phyloP scores from a whole-genome alignment of 768 basidiomycete genomes.

The Panaeolus papilionaceus region DNA sequence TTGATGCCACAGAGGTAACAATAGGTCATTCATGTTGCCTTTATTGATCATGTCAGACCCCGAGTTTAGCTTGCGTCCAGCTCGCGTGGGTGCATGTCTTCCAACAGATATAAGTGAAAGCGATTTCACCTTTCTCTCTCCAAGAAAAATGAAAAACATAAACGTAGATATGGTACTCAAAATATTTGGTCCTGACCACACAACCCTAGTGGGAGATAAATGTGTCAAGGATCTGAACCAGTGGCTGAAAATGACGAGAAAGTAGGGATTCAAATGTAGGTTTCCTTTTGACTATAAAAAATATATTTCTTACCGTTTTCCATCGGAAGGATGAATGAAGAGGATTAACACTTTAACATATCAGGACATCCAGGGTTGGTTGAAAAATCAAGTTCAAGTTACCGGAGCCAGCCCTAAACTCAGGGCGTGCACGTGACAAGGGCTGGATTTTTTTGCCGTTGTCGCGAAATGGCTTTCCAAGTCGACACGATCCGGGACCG shows the following conservation, averaged over 20 bases:
- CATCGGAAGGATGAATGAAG: constrained; percentile 1
- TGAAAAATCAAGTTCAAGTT: background rate
- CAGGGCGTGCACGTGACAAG: background rate
- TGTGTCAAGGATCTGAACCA: background rate
- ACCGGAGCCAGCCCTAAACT: constrained; percentile 5
- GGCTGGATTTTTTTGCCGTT: constrained; percentile 13
- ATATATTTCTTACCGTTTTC: background rate
- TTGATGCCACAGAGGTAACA: constrained; percentile 7
- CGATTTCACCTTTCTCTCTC: constrained; percentile 3
- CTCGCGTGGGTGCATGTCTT: constrained; percentile 7
- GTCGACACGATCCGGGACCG: constrained; percentile 10
- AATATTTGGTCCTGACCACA: background rate
- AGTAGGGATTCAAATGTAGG: background rate
- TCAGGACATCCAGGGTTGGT: background rate
- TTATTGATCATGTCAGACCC: constrained; percentile 13
- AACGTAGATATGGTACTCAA: background rate
- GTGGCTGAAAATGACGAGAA: background rate
- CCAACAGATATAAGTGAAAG: constrained; percentile 6
- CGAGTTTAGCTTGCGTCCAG: constrained; percentile 10
- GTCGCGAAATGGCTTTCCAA: constrained; percentile 12
- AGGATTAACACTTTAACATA: constrained; percentile 13
- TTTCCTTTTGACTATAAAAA: background rate
- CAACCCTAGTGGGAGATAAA: background rate
- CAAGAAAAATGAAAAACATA: background rate
- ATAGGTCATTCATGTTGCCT: constrained; percentile 13